Evolutionary conservation across 2,329 filamentous ascomycete genomes (phyloP), one percentile per base, ranked within the genome.

Genomic region (Ophiostoma tasmaniense): DNA sequence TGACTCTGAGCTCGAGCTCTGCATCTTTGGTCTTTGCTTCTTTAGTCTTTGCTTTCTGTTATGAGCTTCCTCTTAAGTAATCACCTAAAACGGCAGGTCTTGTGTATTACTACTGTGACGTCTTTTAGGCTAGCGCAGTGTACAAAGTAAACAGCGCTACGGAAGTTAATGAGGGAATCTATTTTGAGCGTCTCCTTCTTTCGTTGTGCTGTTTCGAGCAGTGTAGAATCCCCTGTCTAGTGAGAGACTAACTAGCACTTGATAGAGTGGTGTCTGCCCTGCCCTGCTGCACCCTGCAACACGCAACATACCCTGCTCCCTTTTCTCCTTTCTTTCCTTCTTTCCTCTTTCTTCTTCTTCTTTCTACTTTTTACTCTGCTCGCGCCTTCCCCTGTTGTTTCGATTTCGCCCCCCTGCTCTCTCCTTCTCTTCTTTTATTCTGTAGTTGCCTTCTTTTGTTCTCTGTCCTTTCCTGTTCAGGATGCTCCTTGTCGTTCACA

Each of bases 361-460:
- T 20, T 61, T 20, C 14, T n/a, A n/a, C 28, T 30, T 52, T 22
- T 22, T 50, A 22, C 20, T 22, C n/a, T 55, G 13, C 22, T 55
- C 50, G n/a, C n/a, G 10, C 50, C 50, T 55, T 25, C 50, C 61
- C 33, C 61, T 37, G 61, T 64, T 30, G 61, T 64, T 64, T 64
- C 61, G 30, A 35, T 35, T 64, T 37, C 61, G 14, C 3, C 30
- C 22, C 52, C 22, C 42, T 45, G 5, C 13, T 65, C 37, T 65
- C 39, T 65, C 14, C 25, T 35, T 30, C 14, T 17, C 25, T 33
- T 10, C 2, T 55, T 55, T 17, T 55, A 22, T 2, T 55, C 42
- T 20, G 42, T 45, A 25, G 61, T 11, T 35, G 14, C 59, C 14
- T 64, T 37, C 30, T 64, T 37, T 65, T 28, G 35, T 65, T 45